These are phyloP conservation scores for Cystoderma amianthinum DNA, from an alignment of 768 basidiomycete species.

Conservation along the genomic window DNA sequence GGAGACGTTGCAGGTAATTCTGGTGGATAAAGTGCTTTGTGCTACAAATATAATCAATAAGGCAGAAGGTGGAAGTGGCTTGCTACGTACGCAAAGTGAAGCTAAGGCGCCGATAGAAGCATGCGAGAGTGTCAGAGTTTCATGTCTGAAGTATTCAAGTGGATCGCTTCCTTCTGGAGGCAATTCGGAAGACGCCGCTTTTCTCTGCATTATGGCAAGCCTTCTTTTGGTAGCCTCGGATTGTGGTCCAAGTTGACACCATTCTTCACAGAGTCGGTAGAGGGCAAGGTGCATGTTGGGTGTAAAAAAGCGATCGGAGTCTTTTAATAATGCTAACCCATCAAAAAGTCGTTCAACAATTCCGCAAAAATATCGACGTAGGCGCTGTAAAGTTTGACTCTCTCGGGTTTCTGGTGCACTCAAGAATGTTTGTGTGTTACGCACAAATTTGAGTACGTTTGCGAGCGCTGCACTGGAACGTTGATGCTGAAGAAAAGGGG, in stretches of 20 bases:
- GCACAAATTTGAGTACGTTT: slow-evolving; percentile 81
- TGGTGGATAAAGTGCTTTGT: slow-evolving; percentile 70
- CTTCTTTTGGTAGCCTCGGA: slow-evolving; percentile 68
- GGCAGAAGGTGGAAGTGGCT: too few species aligned
- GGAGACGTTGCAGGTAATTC: slow-evolving; percentile 57
- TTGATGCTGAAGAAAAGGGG: slow-evolving; percentile 67
- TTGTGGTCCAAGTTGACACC: slow-evolving; percentile 83
- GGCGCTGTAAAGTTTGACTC: slow-evolving; percentile 67
- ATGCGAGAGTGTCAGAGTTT: slow-evolving; percentile 65
- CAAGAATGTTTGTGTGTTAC: slow-evolving; percentile 76
- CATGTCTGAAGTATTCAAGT: slow-evolving; percentile 57
- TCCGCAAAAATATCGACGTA: slow-evolving; percentile 89
- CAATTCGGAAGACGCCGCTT: slow-evolving; percentile 51
- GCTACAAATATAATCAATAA: slow-evolving; percentile 33
- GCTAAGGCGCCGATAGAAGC: slow-evolving; percentile 85
- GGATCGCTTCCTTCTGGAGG: slow-evolving; percentile 43
- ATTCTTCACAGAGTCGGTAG: slow-evolving; percentile 86
- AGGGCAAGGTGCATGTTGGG: slow-evolving; percentile 69
- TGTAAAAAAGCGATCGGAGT: slow-evolving; percentile 73
- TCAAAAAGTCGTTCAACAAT: slow-evolving; percentile 84
- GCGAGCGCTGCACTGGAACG: slow-evolving; percentile 64
- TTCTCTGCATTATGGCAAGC: slow-evolving; percentile 63
- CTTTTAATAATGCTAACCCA: slow-evolving; percentile 59
- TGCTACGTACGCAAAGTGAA: slow-evolving; percentile 75
- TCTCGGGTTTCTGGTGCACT: slow-evolving; percentile 65